phyloP scores from a whole-genome alignment of 2,329 filamentous ascomycete genomes.

The Penicillium sp. region DNA sequence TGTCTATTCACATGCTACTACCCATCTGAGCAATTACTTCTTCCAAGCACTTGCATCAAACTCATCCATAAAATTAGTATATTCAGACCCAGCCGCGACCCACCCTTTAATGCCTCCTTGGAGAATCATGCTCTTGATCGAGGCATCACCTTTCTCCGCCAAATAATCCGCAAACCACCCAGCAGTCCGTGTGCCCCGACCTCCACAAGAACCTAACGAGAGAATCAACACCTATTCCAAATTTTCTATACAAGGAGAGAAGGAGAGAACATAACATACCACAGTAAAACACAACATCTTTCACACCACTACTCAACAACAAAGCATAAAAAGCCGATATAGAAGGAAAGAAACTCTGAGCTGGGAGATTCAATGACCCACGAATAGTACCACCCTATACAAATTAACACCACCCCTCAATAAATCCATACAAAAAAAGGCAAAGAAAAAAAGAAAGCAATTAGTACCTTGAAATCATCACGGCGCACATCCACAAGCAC shows the following conservation, averaged over 20 bases:
- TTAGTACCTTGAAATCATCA: constrained; percentile 53
- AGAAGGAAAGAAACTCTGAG: constrained; percentile 45
- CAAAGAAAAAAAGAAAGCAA: background rate
- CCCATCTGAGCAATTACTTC: constrained; percentile 10
- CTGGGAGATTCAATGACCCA: constrained; percentile 56
- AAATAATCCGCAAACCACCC: constrained; percentile 62
- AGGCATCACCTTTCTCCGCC: constrained; percentile 41
- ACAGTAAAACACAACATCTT: constrained; percentile 47
- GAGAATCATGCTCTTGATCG: constrained; percentile 56
- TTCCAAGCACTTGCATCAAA: constrained; percentile 33
- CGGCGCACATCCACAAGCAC: constrained; percentile 54
- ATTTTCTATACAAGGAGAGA: background rate
- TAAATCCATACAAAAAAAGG: background rate
- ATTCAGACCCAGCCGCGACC: constrained; percentile 54
- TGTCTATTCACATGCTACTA: no score
- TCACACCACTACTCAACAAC: constrained; percentile 33
- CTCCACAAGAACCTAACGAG: constrained; percentile 56
- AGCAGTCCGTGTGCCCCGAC: constrained; percentile 59
- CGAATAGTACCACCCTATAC: constrained; percentile 62
- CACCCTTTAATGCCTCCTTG: constrained; percentile 61
- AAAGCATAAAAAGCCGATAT: constrained; percentile 42
- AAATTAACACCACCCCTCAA: background rate
- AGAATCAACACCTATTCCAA: background rate
- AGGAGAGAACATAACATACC: constrained; percentile 33
- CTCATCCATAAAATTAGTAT: constrained; percentile 53